phyloP scores from a whole-genome alignment of 2,329 filamentous ascomycete species.

The Zelopaecilomyces penicillatus region DNA sequence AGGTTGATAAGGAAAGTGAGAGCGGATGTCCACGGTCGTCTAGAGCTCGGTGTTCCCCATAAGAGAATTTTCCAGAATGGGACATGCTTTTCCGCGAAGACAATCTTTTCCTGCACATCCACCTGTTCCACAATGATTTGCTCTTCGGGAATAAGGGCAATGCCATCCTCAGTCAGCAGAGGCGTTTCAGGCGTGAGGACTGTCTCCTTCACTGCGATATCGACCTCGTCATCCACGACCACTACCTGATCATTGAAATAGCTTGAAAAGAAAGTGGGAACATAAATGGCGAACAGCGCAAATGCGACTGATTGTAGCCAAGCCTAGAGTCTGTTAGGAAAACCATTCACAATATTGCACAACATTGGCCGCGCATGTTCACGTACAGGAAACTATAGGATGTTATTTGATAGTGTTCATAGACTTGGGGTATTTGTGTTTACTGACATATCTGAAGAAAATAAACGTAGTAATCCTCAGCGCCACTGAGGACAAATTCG shows the following conservation, averaged over 20 bases:
- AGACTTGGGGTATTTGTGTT: background rate
- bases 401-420: conserved; percentile 8
- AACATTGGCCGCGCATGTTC: background rate
- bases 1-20: conserved; percentile 66
- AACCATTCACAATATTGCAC: background rate
- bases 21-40: conserved; percentile 56
- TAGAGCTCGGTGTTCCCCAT: conserved; percentile 65
- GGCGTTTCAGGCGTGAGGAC: conserved; percentile 20
- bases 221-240: conserved; percentile 52
- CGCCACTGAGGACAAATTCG: conserved; percentile 28
- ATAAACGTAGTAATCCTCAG: conserved; percentile 28
- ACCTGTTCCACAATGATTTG: conserved; percentile 41
- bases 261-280: conserved; percentile 53
- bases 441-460: conserved; percentile 29
- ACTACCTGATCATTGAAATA: conserved; percentile 49
- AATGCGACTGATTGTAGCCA: conserved; percentile 46
- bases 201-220: conserved; percentile 45
- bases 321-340: conserved; percentile 19
- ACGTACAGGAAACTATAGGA: conserved; percentile 28
- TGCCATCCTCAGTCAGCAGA: conserved; percentile 23
- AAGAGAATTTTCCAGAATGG: conserved; percentile 58
- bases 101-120: conserved; percentile 54
- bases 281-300: conserved; percentile 57
- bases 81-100: conserved; percentile 48
- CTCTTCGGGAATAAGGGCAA: conserved; percentile 19